These are phyloP conservation scores for Apocynum venetum DNA, from an alignment of 257 asterid genomes.

Conservation along the genomic window DNA sequence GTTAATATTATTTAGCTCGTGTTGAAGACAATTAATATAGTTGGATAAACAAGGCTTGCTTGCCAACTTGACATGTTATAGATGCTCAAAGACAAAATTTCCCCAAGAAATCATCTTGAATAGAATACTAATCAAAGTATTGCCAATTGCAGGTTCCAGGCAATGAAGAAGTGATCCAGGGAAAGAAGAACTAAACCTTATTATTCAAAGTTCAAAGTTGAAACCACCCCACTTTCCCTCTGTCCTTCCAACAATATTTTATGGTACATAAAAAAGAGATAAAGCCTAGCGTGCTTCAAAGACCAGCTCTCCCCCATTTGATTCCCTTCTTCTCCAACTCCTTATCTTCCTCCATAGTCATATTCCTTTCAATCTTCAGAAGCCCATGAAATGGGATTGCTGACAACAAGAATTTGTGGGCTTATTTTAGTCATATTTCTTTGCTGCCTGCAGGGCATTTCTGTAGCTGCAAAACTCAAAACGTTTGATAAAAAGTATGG, in stretches of 20 bases:
- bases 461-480: conserved; percentile 27
- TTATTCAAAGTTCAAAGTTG: conserved; percentile 7
- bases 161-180: not conserved
- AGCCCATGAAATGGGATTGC: conserved; percentile 36
- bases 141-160: conserved; percentile 9
- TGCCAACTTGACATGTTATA: too few relatives aligned
- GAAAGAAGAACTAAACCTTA: not conserved
- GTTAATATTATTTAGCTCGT: too few relatives aligned
- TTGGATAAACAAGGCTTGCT: too few relatives aligned
- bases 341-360: not conserved
- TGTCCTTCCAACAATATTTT: conserved; percentile 2
- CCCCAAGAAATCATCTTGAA: not conserved
- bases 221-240: conserved; percentile 4
- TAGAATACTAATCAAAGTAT: not conserved
- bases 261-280: not conserved
- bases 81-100: not conserved
- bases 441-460: conserved; percentile 19
- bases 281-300: conserved; percentile 17
- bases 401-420: conserved; percentile 12
- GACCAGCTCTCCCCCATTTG: not conserved
- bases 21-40: too few relatives aligned
- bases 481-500: conserved; percentile 10
- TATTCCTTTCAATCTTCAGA: not conserved
- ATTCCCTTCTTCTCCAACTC: not conserved
- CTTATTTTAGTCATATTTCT: conserved; percentile 13